These are phyloP conservation scores for Saccharomycopsis malanga DNA, from an alignment of 805 yeast species.

Conservation along the genomic window DNA sequence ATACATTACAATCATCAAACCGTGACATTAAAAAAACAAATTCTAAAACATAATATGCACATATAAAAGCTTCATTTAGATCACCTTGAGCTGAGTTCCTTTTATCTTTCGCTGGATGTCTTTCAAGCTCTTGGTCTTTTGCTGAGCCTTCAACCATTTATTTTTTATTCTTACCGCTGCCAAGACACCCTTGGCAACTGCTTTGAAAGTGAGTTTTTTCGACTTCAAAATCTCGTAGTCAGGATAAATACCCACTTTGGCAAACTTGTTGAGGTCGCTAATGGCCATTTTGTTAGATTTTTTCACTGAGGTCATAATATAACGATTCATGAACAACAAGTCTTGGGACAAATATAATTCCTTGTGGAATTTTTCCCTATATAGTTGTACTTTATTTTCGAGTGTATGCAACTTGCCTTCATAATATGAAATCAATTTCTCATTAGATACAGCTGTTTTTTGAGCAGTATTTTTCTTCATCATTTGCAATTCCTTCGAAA, in stretches of 20 bases:
- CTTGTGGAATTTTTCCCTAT: slow-evolving; percentile 20
- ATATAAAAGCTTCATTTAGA: not conserved
- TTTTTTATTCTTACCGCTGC: slow-evolving; percentile 27
- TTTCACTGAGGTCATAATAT: slow-evolving; percentile 26
- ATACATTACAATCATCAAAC: not conserved
- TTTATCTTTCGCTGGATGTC: too few relatives aligned
- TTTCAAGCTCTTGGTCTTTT: slow-evolving; percentile 5
- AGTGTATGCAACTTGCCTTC: not conserved
- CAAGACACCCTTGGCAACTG: slow-evolving; percentile 25
- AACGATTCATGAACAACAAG: slow-evolving; percentile 28
- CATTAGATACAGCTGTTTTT: not conserved
- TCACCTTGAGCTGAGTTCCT: too few relatives aligned
- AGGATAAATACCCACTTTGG: slow-evolving; percentile 27
- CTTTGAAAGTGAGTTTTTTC: slow-evolving; percentile 21
- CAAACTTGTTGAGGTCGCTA: slow-evolving; percentile 26
- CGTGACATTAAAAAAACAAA: not conserved
- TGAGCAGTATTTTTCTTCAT: not conserved
- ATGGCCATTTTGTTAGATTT: slow-evolving; percentile 27
- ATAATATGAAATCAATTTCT: not conserved
- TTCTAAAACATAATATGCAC: not conserved
- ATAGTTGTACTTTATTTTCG: slow-evolving; percentile 7
- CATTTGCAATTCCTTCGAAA: not conserved
- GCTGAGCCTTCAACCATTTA: slow-evolving; percentile 20
- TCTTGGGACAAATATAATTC: slow-evolving; percentile 23
- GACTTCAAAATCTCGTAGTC: slow-evolving; percentile 10